Evolutionary conservation across 352 stramenopile species (phyloP).

Genomic region (Globisporangium emineosum): DNA sequence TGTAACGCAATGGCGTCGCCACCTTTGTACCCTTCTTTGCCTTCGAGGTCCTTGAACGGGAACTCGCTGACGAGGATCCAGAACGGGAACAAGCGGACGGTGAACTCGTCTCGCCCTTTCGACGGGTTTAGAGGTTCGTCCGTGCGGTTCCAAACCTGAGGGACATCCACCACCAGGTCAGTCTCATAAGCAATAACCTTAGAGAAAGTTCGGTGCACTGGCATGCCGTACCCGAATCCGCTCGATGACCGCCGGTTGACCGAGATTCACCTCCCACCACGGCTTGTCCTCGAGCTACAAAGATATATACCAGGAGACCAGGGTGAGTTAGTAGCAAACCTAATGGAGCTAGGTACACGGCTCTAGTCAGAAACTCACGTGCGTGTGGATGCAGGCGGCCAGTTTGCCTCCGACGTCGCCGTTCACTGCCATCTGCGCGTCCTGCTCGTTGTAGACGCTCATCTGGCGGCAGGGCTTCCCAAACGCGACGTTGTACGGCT

Average conservation of each 20-base stretch:
- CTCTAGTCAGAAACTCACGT: constrained; percentile 53
- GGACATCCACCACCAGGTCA: background rate
- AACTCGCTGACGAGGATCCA: constrained; percentile 92
- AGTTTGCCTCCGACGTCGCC: constrained; percentile 68
- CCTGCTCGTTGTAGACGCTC: constrained; percentile 89
- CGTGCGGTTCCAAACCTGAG: constrained; percentile 86
- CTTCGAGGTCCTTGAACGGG: constrained; percentile 77
- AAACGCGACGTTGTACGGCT: constrained; percentile 88
- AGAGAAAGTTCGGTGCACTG: too few relatives aligned
- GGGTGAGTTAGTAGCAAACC: background rate
- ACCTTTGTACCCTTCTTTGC: constrained; percentile 56
- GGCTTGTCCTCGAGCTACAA: constrained; percentile 82
- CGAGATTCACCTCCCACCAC: constrained; percentile 93
- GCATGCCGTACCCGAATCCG: constrained; percentile 65
- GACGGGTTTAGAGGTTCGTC: constrained; percentile 85
- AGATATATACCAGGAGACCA: constrained; percentile 4
- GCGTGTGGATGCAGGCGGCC: constrained; percentile 84
- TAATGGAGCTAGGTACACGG: background rate
- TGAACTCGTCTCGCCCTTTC: constrained; percentile 73
- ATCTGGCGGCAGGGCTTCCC: constrained; percentile 77
- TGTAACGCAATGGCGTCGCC: background rate
- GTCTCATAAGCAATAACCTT: background rate
- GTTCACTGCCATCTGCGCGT: constrained; percentile 79
- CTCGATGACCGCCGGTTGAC: constrained; percentile 70
- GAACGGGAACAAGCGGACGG: constrained; percentile 83